phyloP scores from a whole-genome alignment of 2,329 filamentous ascomycete genomes.

The Coniochaeta pulveracea region DNA sequence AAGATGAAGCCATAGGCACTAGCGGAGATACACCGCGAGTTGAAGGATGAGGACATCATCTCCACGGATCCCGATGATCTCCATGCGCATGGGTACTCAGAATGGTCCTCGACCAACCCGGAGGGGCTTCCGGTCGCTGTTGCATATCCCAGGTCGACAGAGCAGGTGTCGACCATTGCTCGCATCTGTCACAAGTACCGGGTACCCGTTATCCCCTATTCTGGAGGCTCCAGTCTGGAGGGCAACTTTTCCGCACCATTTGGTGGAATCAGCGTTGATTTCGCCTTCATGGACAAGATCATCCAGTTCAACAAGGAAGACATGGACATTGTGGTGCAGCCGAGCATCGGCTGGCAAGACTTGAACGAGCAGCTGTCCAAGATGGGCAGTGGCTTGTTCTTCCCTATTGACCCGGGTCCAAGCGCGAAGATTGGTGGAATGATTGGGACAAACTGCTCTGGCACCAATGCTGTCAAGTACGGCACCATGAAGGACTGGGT shows the following conservation, averaged over 20 bases:
- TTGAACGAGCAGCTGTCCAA: slow-evolving; percentile 63
- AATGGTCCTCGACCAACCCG: slow-evolving; percentile 53
- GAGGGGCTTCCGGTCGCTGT: slow-evolving; percentile 51
- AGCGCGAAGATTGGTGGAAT: slow-evolving; percentile 71
- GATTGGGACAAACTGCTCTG: slow-evolving; percentile 69
- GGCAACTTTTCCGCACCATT: slow-evolving; percentile 82
- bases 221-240: slow-evolving; percentile 76
- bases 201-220: slow-evolving; percentile 79
- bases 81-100: slow-evolving; percentile 52
- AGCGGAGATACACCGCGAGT: slow-evolving; percentile 36
- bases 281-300: slow-evolving; percentile 76
- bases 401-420: slow-evolving; percentile 74
- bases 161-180: slow-evolving; percentile 47
- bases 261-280: slow-evolving; percentile 83
- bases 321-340: slow-evolving; percentile 89
- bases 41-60: slow-evolving; percentile 41
- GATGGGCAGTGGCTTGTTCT: slow-evolving; percentile 69
- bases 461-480: slow-evolving; percentile 71
- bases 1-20: slow-evolving; percentile 30
- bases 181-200: slow-evolving; percentile 67
- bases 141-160: slow-evolving; percentile 49
- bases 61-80: slow-evolving; percentile 53
- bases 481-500: slow-evolving; percentile 87
- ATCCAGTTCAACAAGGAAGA: slow-evolving; percentile 72
- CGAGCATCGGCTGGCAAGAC: slow-evolving; percentile 84